Evolutionary conservation across 2,329 filamentous ascomycete genomes (phyloP).

Genomic region (Colletotrichum neosansevieriae): DNA sequence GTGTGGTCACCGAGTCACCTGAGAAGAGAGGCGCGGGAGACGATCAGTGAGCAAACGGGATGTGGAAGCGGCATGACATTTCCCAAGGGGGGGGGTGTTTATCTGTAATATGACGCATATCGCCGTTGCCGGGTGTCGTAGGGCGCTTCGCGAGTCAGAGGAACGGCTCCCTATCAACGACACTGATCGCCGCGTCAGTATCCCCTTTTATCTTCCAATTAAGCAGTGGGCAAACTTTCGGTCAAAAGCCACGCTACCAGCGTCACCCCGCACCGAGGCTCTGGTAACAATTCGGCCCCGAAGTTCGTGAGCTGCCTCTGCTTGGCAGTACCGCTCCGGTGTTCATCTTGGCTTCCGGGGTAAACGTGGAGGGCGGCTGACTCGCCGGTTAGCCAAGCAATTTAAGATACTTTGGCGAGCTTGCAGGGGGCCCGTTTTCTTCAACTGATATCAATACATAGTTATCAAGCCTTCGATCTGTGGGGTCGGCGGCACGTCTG

Average conservation of each 20-base stretch:
- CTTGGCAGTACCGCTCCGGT: slow-evolving; percentile 6
- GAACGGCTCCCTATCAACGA: slow-evolving; percentile 11
- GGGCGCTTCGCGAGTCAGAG: slow-evolving; percentile 30
- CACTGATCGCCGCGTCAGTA: neutral
- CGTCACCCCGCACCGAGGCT: neutral
- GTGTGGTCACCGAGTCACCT: neutral
- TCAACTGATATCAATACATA: neutral
- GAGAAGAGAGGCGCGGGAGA: neutral
- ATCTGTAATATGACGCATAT: slow-evolving; percentile 22
- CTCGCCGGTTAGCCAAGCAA: slow-evolving; percentile 20
- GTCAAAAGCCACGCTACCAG: neutral
- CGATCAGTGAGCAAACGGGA: neutral
- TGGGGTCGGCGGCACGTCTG: slow-evolving; percentile 8
- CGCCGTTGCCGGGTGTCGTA: slow-evolving; percentile 23
- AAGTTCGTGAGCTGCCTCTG: neutral
- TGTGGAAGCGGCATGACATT: slow-evolving; percentile 3
- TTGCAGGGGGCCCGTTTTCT: slow-evolving; percentile 16
- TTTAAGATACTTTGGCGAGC: slow-evolving; percentile 26
- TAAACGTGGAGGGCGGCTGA: slow-evolving; percentile 33
- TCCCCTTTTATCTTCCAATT: slow-evolving; percentile 19
- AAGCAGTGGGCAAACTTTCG: slow-evolving; percentile 7
- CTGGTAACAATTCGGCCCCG: slow-evolving; percentile 10
- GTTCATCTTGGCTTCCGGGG: slow-evolving; percentile 28
- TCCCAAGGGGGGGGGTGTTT: neutral
- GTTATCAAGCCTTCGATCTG: slow-evolving; percentile 20